Percentiles rank a stretch among this genome's conserved stretches.
These are phyloP conservation scores for Geosmithia flava DNA, from an alignment of 2,329 filamentous ascomycete species.

Conservation along the genomic window DNA sequence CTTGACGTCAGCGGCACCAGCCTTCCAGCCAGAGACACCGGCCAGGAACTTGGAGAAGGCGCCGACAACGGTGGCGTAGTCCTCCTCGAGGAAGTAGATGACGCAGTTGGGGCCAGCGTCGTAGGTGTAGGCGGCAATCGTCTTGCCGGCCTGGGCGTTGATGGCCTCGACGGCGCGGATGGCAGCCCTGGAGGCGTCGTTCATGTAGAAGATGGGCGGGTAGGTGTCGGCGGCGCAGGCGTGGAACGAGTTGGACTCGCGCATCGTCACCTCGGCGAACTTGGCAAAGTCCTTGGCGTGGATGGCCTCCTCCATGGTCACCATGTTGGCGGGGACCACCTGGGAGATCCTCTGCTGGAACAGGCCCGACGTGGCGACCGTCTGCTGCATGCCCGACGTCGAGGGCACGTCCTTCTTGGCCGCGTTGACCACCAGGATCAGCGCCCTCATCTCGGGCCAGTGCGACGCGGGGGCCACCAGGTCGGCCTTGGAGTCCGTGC, in stretches of 20 bases:
- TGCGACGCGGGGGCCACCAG: constrained; percentile 79
- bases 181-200: constrained; percentile 79
- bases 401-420: constrained; percentile 94
- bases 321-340: constrained; percentile 77
- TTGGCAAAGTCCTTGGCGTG: constrained; percentile 65
- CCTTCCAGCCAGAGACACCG: constrained; percentile 60
- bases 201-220: constrained; percentile 98
- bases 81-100: constrained; percentile 82
- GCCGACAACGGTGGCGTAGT: constrained; percentile 61
- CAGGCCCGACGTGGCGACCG: constrained; percentile 79
- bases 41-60: constrained; percentile 59
- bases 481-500: constrained; percentile 76
- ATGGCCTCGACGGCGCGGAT: constrained; percentile 83
- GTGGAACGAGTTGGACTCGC: constrained; percentile 95
- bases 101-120: constrained; percentile 96
- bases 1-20: constrained; percentile 38
- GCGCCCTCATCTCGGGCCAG: constrained; percentile 90
- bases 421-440: constrained; percentile 83
- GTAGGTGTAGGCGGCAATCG: constrained; percentile 88
- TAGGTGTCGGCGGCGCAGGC: constrained; percentile 89
- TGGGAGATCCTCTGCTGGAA: constrained; percentile 64
- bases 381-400: constrained; percentile 94
- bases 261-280: constrained; percentile 89
- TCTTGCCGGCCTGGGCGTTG: constrained; percentile 67
- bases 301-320: constrained; percentile 73